Conservation (phyloP, 176 grass and related monocot genomes). For the sorghum (Sorghum bicolor) region DNA sequence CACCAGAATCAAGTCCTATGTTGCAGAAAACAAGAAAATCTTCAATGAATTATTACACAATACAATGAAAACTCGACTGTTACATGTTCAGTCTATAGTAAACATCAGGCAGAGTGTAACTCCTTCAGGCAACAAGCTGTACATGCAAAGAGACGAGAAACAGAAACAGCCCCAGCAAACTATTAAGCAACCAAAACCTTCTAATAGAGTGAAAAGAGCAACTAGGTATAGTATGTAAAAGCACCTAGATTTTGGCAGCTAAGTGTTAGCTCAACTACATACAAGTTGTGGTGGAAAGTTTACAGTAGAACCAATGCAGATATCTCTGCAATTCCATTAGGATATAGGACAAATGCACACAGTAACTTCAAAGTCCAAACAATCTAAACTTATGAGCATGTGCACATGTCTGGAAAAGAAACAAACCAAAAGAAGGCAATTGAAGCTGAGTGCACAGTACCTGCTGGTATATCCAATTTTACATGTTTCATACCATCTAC, state of each 20-base stretch:
- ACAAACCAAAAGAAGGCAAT: background rate
- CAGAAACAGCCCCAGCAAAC: background rate
- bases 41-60: background rate
- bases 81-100: background rate
- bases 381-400: conserved; percentile 7
- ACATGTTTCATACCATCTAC: conserved; percentile 87
- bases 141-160: conserved; percentile 10
- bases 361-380: background rate
- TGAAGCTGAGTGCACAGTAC: conserved; percentile 41
- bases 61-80: background rate
- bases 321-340: background rate
- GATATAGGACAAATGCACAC: background rate
- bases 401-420: conserved; percentile 12
- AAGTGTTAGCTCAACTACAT: background rate
- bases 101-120: background rate
- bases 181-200: conserved; percentile 14
- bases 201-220: background rate
- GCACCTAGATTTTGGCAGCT: background rate
- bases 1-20: conserved; percentile 79
- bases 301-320: background rate
- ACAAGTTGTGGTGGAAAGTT: conserved; percentile 4
- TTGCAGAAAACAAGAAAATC: conserved; percentile 32
- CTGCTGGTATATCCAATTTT: conserved; percentile 76
- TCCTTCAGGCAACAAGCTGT: background rate
- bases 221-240: background rate